phyloP scores from a whole-genome alignment of 2,329 filamentous ascomycete genomes.

The Daldinia sp. region DNA sequence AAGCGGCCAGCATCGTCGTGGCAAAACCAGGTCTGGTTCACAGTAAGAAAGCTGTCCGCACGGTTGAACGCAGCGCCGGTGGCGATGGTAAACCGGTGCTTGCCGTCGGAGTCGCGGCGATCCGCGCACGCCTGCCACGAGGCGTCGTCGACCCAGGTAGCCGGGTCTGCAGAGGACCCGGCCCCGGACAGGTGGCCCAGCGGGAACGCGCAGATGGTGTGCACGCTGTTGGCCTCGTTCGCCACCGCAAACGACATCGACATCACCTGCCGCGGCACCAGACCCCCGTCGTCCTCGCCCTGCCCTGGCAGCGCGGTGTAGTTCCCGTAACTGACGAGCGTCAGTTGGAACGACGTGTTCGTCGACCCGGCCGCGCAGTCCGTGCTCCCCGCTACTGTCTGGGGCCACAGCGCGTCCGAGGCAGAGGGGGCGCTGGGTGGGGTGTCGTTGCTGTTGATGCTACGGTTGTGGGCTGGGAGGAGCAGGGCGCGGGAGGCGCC shows the following conservation, averaged over 20 bases:
- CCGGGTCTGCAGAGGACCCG: not conserved
- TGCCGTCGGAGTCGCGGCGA: constrained; percentile 39
- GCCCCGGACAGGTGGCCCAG: constrained; percentile 22
- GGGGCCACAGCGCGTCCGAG: too few species aligned
- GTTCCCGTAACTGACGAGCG: constrained; percentile 37
- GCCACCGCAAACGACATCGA: constrained; percentile 37
- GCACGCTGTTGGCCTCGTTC: constrained; percentile 34
- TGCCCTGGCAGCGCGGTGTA: constrained; percentile 34
- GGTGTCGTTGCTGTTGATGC: not conserved
- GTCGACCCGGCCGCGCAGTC: constrained; percentile 25
- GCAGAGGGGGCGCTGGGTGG: not conserved
- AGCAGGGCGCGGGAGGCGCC: not conserved
- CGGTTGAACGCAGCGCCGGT: constrained; percentile 37
- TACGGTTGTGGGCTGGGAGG: not conserved
- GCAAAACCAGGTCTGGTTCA: constrained; percentile 42
- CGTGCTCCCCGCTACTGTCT: constrained; percentile 10
- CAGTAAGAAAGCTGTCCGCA: constrained; percentile 7
- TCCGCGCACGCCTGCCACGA: constrained; percentile 41
- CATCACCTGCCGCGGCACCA: constrained; percentile 27
- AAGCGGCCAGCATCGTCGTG: constrained; percentile 37
- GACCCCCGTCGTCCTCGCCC: constrained; percentile 19
- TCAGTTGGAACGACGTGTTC: constrained; percentile 6
- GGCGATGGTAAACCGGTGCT: constrained; percentile 38
- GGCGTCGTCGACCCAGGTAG: constrained; percentile 24
- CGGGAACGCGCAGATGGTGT: constrained; percentile 38